Conservation (phyloP, 345 rosid species). For the Camelina neglecta region DNA sequence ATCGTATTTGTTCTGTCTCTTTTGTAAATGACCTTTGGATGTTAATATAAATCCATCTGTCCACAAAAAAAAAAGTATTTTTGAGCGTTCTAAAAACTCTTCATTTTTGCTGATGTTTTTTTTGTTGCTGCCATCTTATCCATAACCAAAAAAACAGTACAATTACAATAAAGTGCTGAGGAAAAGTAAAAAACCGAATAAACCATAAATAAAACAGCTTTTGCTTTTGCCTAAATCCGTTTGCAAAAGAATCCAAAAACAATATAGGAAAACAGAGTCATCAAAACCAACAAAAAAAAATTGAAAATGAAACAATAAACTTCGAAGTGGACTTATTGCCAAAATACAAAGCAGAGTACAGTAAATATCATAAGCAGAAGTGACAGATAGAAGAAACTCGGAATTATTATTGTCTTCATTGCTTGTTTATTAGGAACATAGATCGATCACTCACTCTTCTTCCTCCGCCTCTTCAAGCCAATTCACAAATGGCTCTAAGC, state of each 20-base stretch:
- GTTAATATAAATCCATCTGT: too few species aligned
- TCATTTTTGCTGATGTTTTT: too few species aligned
- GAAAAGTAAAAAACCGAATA: background rate
- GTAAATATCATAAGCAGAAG: constrained; percentile 1
- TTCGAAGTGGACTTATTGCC: constrained; percentile 5
- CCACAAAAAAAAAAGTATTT: too few species aligned
- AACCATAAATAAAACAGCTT: background rate
- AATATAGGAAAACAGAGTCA: background rate
- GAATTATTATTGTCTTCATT: background rate
- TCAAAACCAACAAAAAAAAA: background rate
- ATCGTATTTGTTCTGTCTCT: too few species aligned
- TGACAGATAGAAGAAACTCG: background rate
- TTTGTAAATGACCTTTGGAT: too few species aligned
- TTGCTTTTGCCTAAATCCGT: background rate
- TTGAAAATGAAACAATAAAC: background rate
- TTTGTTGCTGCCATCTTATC: too few species aligned
- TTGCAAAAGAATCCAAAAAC: background rate
- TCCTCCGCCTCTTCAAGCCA: constrained; percentile 99
- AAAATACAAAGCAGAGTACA: constrained; percentile 6
- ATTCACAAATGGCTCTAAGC: constrained; percentile 87
- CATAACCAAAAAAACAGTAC: too few species aligned
- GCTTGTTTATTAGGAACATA: constrained; percentile 12
- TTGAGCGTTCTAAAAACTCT: too few species aligned
- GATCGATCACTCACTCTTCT: constrained; percentile 61
- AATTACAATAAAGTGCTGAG: too few species aligned